phyloP scores from a whole-genome alignment of 306 rosid species.

The Prunus fruticosa region DNA sequence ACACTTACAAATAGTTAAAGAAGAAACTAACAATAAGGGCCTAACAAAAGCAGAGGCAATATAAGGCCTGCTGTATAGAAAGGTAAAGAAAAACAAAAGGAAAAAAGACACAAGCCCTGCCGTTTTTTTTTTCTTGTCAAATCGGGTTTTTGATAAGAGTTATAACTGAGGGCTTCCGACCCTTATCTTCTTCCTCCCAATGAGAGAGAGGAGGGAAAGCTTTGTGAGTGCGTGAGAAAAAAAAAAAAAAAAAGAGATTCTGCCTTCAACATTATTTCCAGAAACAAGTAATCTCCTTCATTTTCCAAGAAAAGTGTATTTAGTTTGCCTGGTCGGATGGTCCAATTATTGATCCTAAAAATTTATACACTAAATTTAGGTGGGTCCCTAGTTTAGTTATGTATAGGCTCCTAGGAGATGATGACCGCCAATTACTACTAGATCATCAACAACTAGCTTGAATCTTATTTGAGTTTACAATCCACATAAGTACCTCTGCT shows the following conservation, averaged over 20 bases:
- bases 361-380: not conserved
- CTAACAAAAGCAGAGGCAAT: not conserved
- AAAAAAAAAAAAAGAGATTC: not conserved
- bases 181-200: not conserved
- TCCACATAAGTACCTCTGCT: not conserved
- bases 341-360: slow-evolving; percentile 1
- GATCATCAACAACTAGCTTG: slow-evolving; percentile 2
- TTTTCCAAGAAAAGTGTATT: not conserved
- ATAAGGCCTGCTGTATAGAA: not conserved
- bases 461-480: not conserved
- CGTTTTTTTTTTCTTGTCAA: not conserved
- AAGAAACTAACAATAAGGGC: no score
- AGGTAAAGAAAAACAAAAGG: not conserved
- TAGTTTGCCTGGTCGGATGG: not conserved
- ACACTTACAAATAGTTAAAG: no score
- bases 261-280: not conserved
- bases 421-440: not conserved
- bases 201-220: not conserved
- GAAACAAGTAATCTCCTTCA: not conserved
- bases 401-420: not conserved
- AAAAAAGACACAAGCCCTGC: not conserved
- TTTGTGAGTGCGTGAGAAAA: not conserved
- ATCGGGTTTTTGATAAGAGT: no score
- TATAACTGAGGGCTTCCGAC: not conserved
- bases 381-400: not conserved